Evolutionary conservation across 352 stramenopile species (phyloP).

Genomic region (Phytophthora pseudosyringae): DNA sequence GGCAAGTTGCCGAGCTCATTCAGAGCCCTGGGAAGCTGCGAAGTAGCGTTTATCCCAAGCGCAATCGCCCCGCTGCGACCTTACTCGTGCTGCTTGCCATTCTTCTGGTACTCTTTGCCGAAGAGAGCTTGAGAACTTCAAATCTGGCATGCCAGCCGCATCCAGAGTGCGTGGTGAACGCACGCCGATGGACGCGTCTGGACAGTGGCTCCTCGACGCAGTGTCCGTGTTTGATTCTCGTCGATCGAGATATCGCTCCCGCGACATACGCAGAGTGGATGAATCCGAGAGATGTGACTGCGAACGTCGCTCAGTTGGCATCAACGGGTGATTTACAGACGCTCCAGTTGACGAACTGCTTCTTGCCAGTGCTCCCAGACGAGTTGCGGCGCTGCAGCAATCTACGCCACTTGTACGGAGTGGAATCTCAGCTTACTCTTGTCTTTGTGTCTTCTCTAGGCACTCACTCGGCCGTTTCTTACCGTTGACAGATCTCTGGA

Average conservation of each 20-base stretch:
- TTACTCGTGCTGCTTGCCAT: conserved; percentile 16
- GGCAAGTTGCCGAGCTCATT: conserved; percentile 4
- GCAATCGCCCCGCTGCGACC: conserved; percentile 1
- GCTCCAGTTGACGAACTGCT: neutral
- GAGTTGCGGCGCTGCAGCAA: too few relatives aligned
- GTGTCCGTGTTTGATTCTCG: conserved; percentile 51
- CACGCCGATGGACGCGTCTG: conserved; percentile 29
- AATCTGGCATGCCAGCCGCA: conserved; percentile 12
- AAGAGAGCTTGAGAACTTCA: conserved; percentile 31
- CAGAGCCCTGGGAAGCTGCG: neutral
- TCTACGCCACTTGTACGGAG: too few relatives aligned
- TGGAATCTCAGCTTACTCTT: too few relatives aligned
- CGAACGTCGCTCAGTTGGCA: conserved; percentile 37
- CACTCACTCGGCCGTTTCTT: too few relatives aligned
- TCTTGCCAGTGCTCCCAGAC: too few relatives aligned
- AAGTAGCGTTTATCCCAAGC: conserved; percentile 23
- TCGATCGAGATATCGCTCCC: conserved; percentile 33
- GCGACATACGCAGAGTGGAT: conserved; percentile 41
- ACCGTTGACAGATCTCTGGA: too few relatives aligned
- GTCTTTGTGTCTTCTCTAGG: too few relatives aligned
- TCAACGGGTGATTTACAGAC: neutral
- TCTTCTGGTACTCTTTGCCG: conserved; percentile 14
- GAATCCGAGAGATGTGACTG: conserved; percentile 31
- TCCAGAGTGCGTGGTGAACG: conserved; percentile 36
- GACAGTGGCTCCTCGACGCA: conserved; percentile 20